phyloP scores from a whole-genome alignment of 345 rosid species.

The Microcos paniculata region DNA sequence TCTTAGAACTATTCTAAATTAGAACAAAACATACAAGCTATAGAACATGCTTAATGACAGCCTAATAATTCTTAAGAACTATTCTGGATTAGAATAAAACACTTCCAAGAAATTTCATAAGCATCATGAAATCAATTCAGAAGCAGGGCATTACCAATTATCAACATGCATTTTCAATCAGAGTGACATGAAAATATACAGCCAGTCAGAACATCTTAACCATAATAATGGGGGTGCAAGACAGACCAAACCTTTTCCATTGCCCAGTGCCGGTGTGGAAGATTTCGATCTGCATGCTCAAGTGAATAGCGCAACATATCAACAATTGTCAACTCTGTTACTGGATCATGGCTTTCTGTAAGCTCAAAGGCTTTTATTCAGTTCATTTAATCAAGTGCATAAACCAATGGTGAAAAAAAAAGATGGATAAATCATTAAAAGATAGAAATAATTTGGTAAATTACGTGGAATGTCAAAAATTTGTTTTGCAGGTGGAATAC shows the following conservation, averaged over 20 bases:
- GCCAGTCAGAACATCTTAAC: no score
- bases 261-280: slow-evolving; percentile 38
- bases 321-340: slow-evolving; percentile 45
- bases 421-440: no score
- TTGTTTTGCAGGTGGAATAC: slow-evolving; percentile 69
- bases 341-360: slow-evolving; percentile 53
- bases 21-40: no score
- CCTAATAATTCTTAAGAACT: no score
- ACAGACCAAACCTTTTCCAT: slow-evolving; percentile 38
- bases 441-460: background rate
- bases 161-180: no score
- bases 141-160: no score
- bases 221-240: background rate
- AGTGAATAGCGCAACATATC: slow-evolving; percentile 74
- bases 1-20: no score
- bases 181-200: no score
- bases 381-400: slow-evolving; percentile 11
- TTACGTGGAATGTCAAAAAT: slow-evolving; percentile 84
- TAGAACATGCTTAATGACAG: no score
- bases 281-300: slow-evolving; percentile 75
- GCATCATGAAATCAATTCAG: no score
- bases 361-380: slow-evolving; percentile 10
- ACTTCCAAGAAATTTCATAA: no score
- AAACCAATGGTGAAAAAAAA: background rate
- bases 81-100: no score